Conservation (phyloP, 2,329 filamentous ascomycete species). For the Sporothrix globosa region DNA sequence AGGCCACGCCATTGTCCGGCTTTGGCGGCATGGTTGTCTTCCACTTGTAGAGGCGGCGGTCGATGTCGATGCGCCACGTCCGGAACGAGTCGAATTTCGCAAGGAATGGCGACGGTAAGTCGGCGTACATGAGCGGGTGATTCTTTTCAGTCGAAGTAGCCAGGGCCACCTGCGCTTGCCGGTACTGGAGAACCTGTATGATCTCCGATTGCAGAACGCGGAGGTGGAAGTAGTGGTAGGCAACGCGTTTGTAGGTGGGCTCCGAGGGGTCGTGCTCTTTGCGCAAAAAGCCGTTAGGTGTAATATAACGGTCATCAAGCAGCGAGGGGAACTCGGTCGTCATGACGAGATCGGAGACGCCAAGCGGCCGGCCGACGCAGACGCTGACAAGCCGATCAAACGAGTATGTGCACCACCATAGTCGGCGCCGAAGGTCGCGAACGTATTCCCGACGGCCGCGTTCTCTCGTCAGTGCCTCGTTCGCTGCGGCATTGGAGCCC, state of each 20-base stretch:
- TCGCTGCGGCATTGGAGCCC: constrained; percentile 48
- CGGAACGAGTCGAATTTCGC: constrained; percentile 82
- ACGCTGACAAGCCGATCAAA: constrained; percentile 93
- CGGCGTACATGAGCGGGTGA: constrained; percentile 70
- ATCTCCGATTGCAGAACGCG: constrained; percentile 92
- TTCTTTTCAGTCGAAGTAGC: constrained; percentile 66
- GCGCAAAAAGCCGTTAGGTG: constrained; percentile 70
- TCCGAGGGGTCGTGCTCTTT: constrained; percentile 59
- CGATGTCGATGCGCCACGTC: constrained; percentile 86
- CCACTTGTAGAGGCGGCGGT: constrained; percentile 82
- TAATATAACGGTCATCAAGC: constrained; percentile 87
- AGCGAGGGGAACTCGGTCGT: constrained; percentile 92
- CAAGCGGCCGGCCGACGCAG: constrained; percentile 89
- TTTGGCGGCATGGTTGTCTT: constrained; percentile 78
- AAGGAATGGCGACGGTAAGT: constrained; percentile 82
- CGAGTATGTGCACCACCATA: constrained; percentile 98
- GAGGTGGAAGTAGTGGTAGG: constrained; percentile 89
- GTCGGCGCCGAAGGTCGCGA: constrained; percentile 78
- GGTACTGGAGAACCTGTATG: constrained; percentile 87
- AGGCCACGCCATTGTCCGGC: constrained; percentile 80
- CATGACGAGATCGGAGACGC: constrained; percentile 93
- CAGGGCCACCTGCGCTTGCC: constrained; percentile 80
- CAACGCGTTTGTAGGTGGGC: constrained; percentile 86
- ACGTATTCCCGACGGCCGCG: constrained; percentile 77
- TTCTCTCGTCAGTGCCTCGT: constrained; percentile 49